Conservation (phyloP, 768 basidiomycete genomes). For the Roridomyces roridus region DNA sequence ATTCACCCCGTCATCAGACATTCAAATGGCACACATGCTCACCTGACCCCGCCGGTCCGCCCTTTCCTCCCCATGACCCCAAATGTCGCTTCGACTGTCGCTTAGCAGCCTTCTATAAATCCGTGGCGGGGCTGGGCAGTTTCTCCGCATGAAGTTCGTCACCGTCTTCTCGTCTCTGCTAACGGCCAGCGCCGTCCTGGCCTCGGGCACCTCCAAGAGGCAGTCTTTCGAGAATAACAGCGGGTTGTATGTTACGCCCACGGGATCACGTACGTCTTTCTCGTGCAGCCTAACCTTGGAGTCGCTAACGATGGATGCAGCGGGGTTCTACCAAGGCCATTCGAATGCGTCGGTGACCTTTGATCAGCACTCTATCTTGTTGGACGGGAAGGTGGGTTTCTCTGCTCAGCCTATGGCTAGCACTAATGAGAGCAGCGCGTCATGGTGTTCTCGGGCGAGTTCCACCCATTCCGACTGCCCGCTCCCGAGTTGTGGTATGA, state of each 20-base stretch:
- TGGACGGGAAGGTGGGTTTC: slow-evolving; percentile 39
- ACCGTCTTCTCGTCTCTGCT: neutral
- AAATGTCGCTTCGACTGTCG: no score
- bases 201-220: neutral
- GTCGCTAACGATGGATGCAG: slow-evolving; percentile 1
- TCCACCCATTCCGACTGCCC: slow-evolving; percentile 73
- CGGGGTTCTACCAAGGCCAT: slow-evolving; percentile 32
- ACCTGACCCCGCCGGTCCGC: no score
- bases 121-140: no score
- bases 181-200: neutral
- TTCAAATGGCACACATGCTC: no score
- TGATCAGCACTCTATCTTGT: slow-evolving; percentile 42
- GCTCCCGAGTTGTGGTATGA: slow-evolving; percentile 72
- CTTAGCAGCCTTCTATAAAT: no score
- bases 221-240: slow-evolving; percentile 18
- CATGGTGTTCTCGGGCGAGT: slow-evolving; percentile 69
- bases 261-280: slow-evolving; percentile 19
- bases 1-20: no score
- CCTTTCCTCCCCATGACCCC: no score
- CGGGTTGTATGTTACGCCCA: slow-evolving; percentile 18
- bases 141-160: no score
- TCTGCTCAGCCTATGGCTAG: neutral
- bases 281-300: no score
- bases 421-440: slow-evolving; percentile 40
- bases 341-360: slow-evolving; percentile 40